These are phyloP conservation scores for Wickerhamiella kurtzmanii DNA, from an alignment of 805 yeast genomes.

Conservation along the genomic window DNA sequence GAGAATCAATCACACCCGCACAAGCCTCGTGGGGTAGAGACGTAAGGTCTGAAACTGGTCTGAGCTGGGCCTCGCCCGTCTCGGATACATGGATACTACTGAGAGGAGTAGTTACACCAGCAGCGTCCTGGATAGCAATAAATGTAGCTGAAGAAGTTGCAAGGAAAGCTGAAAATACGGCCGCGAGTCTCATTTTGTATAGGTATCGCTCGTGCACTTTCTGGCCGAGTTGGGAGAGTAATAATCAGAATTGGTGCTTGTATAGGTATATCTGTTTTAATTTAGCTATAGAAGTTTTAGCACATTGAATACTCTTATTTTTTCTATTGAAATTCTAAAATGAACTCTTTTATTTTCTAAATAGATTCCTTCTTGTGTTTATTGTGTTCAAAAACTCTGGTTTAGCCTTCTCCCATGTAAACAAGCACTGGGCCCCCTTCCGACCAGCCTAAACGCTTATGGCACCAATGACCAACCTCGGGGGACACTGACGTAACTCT, in stretches of 20 bases:
- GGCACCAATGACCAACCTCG: slow-evolving; percentile 6
- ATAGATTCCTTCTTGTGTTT: neutral
- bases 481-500: neutral
- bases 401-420: neutral
- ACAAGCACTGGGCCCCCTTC: neutral
- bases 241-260: too few relatives aligned
- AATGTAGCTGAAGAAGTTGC: neutral
- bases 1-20: neutral
- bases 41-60: neutral
- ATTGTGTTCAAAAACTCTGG: neutral
- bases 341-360: too few relatives aligned
- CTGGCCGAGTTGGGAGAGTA: too few relatives aligned
- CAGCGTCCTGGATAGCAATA: neutral
- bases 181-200: too few relatives aligned
- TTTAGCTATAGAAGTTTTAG: too few relatives aligned
- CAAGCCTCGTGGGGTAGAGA: neutral
- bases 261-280: too few relatives aligned
- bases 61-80: neutral
- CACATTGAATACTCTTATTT: too few relatives aligned
- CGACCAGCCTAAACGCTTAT: too few relatives aligned
- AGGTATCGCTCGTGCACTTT: too few relatives aligned
- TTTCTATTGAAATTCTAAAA: too few relatives aligned
- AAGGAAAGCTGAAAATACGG: neutral
- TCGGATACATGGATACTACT: neutral
- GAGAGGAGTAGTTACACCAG: neutral